Percentiles rank a stretch among this genome's conserved stretches.
Conservation (phyloP, 768 basidiomycete species). For the Amanita polypyramis region DNA sequence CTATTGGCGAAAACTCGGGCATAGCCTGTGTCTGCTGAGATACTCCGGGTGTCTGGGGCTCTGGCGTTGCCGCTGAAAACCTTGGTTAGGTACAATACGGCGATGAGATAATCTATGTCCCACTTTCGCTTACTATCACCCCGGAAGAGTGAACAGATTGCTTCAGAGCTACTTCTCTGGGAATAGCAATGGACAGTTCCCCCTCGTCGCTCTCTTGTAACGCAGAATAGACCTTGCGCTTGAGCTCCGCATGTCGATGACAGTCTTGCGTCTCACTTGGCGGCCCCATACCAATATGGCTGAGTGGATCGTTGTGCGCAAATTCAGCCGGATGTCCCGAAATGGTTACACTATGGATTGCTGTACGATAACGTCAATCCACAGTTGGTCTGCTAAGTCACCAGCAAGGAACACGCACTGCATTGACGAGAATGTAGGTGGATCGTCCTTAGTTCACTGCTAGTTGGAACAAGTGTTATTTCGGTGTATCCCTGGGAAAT, state of each 20-base stretch:
- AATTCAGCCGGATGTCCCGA: constrained; percentile 67
- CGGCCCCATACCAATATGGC: constrained; percentile 46
- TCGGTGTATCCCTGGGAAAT: constrained; percentile 79
- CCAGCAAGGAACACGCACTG: constrained; percentile 36
- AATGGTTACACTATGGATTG: constrained; percentile 65
- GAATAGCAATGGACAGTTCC: constrained; percentile 85
- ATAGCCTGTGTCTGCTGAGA: constrained; percentile 21
- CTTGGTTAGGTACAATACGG: constrained; percentile 1
- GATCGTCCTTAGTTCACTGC: constrained; percentile 68
- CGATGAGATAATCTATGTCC: constrained; percentile 7
- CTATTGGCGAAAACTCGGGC: constrained; percentile 68
- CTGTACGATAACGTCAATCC: constrained; percentile 26
- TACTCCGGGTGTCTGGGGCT: constrained; percentile 58
- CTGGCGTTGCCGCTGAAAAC: constrained; percentile 61
- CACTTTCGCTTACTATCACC: constrained; percentile 48
- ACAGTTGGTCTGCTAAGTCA: neutral
- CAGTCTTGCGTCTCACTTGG: constrained; percentile 57
- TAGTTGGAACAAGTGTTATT: constrained; percentile 78
- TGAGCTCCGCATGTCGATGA: constrained; percentile 86
- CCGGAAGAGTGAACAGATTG: constrained; percentile 41
- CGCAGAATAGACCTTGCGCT: constrained; percentile 85
- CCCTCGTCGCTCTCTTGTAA: constrained; percentile 90
- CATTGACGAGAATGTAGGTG: constrained; percentile 87
- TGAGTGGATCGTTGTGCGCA: constrained; percentile 65
- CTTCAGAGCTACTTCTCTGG: constrained; percentile 57